Evolutionary conservation across 768 basidiomycete genomes (phyloP).

Genomic region (Lepiota brunneoincarnata): DNA sequence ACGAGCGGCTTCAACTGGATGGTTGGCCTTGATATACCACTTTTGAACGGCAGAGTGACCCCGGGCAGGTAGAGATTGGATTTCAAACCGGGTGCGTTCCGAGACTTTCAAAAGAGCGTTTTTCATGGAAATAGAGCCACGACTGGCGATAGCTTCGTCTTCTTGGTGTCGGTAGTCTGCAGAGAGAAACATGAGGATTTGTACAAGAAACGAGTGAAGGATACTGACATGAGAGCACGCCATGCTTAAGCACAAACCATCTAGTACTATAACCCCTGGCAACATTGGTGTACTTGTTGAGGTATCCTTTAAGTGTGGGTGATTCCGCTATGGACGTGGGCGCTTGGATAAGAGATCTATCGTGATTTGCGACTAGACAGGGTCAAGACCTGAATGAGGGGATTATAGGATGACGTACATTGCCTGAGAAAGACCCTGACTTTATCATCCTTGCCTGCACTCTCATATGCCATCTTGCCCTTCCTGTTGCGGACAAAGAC

Average conservation of each 20-base stretch:
- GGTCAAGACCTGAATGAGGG: not conserved
- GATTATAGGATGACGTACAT: constrained; percentile 46
- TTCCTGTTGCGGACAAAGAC: constrained; percentile 80
- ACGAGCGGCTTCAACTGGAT: constrained; percentile 84
- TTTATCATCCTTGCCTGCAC: constrained; percentile 74
- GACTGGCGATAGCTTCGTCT: constrained; percentile 80
- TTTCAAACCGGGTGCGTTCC: constrained; percentile 79
- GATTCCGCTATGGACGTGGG: constrained; percentile 45
- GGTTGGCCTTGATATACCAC: constrained; percentile 84
- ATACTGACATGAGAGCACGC: constrained; percentile 76
- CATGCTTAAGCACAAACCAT: constrained; percentile 90
- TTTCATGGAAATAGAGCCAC: constrained; percentile 88
- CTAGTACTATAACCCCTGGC: constrained; percentile 85
- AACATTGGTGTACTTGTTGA: constrained; percentile 93
- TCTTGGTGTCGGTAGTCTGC: constrained; percentile 84
- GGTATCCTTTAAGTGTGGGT: constrained; percentile 68
- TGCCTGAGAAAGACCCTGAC: constrained; percentile 82
- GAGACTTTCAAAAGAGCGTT: constrained; percentile 63
- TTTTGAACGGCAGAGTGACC: constrained; percentile 52
- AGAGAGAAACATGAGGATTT: not conserved
- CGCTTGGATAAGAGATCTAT: constrained; percentile 62
- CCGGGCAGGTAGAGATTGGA: constrained; percentile 59
- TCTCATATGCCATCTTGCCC: constrained; percentile 68
- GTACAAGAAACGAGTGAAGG: not conserved
- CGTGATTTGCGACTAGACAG: constrained; percentile 65